phyloP scores from a whole-genome alignment of 2,329 filamentous ascomycete species.

The Fusarium sp. region DNA sequence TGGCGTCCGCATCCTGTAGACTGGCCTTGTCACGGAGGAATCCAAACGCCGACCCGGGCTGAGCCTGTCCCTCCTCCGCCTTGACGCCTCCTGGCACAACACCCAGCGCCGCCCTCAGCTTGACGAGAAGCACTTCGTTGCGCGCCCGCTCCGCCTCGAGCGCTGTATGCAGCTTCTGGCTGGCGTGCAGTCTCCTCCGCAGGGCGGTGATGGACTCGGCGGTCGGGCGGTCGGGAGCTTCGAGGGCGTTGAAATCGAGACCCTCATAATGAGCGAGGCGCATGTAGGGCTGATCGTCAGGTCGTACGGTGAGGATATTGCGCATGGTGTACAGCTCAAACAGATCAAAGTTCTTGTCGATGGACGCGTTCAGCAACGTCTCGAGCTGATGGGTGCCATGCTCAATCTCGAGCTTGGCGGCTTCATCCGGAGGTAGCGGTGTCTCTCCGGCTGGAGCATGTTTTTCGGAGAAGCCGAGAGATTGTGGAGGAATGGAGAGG shows the following conservation, averaged over 20 bases:
- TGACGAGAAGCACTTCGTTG: conserved; percentile 77
- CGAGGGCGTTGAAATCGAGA: conserved; percentile 57
- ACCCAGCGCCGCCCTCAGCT: conserved; percentile 65
- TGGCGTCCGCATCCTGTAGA: conserved; percentile 62
- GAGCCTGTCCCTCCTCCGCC: conserved; percentile 36
- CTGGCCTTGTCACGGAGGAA: conserved; percentile 68
- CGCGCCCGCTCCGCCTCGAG: conserved; percentile 76
- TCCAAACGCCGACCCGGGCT: conserved; percentile 56
- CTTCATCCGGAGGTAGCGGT: conserved; percentile 55
- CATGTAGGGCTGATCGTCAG: conserved; percentile 82
- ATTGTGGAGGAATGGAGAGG: conserved; percentile 76
- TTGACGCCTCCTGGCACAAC: conserved; percentile 44
- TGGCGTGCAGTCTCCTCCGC: conserved; percentile 80
- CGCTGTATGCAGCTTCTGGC: conserved; percentile 77
- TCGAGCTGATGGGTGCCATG: conserved; percentile 88
- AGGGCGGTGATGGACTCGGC: conserved; percentile 78
- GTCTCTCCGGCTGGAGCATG: conserved; percentile 52
- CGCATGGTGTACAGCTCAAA: conserved; percentile 91
- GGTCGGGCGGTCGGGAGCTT: conserved; percentile 59
- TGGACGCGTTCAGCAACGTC: conserved; percentile 82
- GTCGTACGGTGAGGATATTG: conserved; percentile 80
- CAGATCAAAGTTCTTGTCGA: conserved; percentile 87
- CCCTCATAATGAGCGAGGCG: conserved; percentile 87
- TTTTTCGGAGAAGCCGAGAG: conserved; percentile 80
- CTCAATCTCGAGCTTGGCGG: conserved; percentile 77